Evolutionary conservation across 1,284 basidiomycete genomes (phyloP).

Genomic region (Ceratobasidium sp.): DNA sequence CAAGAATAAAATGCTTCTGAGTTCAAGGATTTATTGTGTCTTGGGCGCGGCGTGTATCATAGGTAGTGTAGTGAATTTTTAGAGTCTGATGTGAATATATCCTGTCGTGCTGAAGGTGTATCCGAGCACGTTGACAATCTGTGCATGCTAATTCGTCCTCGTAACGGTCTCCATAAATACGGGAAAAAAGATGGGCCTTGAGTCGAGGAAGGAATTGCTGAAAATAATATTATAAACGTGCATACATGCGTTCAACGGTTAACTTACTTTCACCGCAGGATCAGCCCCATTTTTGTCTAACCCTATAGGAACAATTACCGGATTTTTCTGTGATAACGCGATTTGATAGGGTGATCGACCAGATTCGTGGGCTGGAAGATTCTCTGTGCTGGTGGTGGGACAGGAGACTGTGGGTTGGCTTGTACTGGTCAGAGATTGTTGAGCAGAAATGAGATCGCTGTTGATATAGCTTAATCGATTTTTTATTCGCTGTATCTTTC

Average conservation of each 20-base stretch:
- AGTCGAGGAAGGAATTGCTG: conserved; percentile 1
- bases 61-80: conserved; percentile 27
- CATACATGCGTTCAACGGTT: not conserved
- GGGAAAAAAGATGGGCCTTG: not conserved
- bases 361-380: not conserved
- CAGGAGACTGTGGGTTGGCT: not conserved
- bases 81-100: not conserved
- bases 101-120: not conserved
- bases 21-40: conserved; percentile 17
- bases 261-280: not conserved
- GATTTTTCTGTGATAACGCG: conserved; percentile 4
- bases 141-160: not conserved
- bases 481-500: not conserved
- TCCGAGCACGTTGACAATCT: too few relatives aligned
- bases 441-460: not conserved
- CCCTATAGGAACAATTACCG: not conserved
- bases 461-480: conserved; percentile 4
- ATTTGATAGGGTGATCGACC: conserved; percentile 13
- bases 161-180: not conserved
- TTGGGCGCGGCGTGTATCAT: conserved; percentile 26
- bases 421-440: not conserved
- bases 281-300: not conserved
- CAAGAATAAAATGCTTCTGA: conserved; percentile 5
- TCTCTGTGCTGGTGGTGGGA: not conserved
- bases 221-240: not conserved